Evolutionary conservation across 139 green algal genomes (phyloP).

Genomic region (Spirogloea muscicola): DNA sequence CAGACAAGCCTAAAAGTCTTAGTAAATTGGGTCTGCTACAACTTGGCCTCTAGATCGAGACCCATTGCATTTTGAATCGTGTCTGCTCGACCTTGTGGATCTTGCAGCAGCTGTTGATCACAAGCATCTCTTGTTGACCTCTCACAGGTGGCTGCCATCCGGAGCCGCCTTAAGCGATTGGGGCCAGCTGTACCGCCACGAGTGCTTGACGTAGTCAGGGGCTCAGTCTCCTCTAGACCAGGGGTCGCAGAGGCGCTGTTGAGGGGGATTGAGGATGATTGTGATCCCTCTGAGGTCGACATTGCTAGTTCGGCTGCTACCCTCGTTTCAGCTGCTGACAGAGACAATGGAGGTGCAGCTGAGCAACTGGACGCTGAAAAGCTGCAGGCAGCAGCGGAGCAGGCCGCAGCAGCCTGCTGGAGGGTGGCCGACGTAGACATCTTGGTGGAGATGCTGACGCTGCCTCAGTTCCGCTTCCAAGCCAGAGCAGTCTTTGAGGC

Average conservation of each 20-base stretch:
- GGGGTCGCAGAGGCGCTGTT: conserved; percentile 40
- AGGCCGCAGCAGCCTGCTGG: conserved; percentile 32
- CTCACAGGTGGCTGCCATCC: conserved; percentile 10
- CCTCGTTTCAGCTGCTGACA: too few relatives aligned
- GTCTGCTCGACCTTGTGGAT: too few relatives aligned
- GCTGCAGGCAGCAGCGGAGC: conserved; percentile 18
- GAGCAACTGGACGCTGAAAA: conserved; percentile 27
- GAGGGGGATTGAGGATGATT: conserved; percentile 31
- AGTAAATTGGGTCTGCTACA: too few relatives aligned
- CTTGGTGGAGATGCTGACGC: conserved; percentile 42
- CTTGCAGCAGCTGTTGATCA: too few relatives aligned
- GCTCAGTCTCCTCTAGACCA: neutral
- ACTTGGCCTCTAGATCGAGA: too few relatives aligned
- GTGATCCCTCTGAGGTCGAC: neutral
- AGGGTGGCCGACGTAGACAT: conserved; percentile 44
- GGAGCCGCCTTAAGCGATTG: conserved; percentile 11
- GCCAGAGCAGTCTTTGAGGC: conserved; percentile 47
- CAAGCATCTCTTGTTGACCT: neutral
- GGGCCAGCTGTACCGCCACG: conserved; percentile 23
- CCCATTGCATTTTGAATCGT: too few relatives aligned
- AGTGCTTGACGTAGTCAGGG: conserved; percentile 19
- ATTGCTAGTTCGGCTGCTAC: too few relatives aligned
- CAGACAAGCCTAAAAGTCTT: too few relatives aligned
- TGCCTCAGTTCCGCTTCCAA: conserved; percentile 8
- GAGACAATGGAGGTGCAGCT: too few relatives aligned